These are phyloP conservation scores for Xerocomus spinulosus DNA, from an alignment of 768 basidiomycete species.

Conservation along the genomic window DNA sequence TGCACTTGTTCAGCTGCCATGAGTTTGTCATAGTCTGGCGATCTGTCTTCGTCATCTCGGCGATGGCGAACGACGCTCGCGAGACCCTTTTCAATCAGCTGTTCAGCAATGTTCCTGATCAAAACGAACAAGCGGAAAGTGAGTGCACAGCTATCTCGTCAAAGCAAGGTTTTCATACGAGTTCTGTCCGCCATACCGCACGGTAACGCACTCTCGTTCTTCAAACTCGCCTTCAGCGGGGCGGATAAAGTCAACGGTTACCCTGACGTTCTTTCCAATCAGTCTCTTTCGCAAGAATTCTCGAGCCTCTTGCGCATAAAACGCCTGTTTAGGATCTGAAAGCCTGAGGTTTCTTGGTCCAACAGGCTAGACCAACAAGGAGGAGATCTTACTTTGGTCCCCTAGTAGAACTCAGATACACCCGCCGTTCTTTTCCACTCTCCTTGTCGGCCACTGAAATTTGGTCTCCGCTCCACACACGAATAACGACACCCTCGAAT, in stretches of 20 bases:
- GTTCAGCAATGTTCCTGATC: conserved; percentile 82
- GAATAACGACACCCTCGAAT: conserved; percentile 80
- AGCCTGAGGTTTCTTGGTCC: conserved; percentile 42
- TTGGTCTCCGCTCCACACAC: conserved; percentile 92
- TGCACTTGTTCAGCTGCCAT: conserved; percentile 92
- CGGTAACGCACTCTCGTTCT: conserved; percentile 86
- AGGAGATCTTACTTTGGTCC: conserved; percentile 62
- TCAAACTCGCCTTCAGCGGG: conserved; percentile 92
- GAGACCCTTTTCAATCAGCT: conserved; percentile 89
- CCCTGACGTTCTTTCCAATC: conserved; percentile 83
- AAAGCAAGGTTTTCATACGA: conserved; percentile 46
- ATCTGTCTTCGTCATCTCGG: conserved; percentile 92
- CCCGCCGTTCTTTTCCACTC: conserved; percentile 66
- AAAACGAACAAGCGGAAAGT: conserved; percentile 2
- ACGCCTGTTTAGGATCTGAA: conserved; percentile 80
- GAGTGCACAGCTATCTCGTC: neutral
- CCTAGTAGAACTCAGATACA: conserved; percentile 86
- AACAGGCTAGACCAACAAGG: neutral
- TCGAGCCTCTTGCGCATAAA: conserved; percentile 86
- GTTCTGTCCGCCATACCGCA: conserved; percentile 79
- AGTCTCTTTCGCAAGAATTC: conserved; percentile 90
- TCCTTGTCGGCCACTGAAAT: conserved; percentile 76
- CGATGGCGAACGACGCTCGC: conserved; percentile 88
- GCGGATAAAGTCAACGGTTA: conserved; percentile 85
- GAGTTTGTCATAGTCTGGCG: conserved; percentile 93